Evolutionary conservation across 2,329 filamentous ascomycete species (phyloP), one percentile per base, ranked within the genome.

Genomic region (Passalora sequoiae): DNA sequence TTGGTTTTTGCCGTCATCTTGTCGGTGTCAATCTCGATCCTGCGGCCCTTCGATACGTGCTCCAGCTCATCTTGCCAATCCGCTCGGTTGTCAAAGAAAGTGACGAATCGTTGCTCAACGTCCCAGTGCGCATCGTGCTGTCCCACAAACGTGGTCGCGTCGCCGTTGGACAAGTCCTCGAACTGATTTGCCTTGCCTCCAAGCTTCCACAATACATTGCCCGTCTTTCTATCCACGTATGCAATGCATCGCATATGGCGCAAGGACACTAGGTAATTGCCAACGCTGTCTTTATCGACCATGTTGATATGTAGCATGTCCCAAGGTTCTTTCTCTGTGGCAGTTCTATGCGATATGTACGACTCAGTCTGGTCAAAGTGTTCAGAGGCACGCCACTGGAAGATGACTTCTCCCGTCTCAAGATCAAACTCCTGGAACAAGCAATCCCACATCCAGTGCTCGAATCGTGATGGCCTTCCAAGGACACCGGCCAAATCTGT

Each of bases 221-320:
- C 74, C 9, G 69, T 68, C 7, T 62, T 63, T 7, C 65, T 63
- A 46, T 36, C 40, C 13, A 50, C 31, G 38, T 69, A 69, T 22
- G 65, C 64, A 8, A 78, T 61, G 13, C 69, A 66, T 53, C 69
- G 69, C 38, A 69, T 66, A 53, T 77, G 68, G 1, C 75, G 70
- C 0, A 70, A 66, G 0, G 75, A 79, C 25, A 80, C 65, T 8
- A 80, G 56, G 46, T 75, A 80, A 53, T 78, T 71, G 7, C 73
- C 73, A 0, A 66, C 54, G 0, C 58, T 51, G 39, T 71, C 69
- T 55, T 77, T 76, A 53, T 76, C 70, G 24, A 79, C 60, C 32
- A 72, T 73, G 60, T 78, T 77, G 60, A 79, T 71, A 57, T 78
- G 75, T 56, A 74, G 74, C 60, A 67, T 76, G 50, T 77, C 74